Evolutionary conservation across 2,329 filamentous ascomycete genomes (phyloP), one percentile per base, ranked within the genome.

Genomic region (Penicillium sp.): DNA sequence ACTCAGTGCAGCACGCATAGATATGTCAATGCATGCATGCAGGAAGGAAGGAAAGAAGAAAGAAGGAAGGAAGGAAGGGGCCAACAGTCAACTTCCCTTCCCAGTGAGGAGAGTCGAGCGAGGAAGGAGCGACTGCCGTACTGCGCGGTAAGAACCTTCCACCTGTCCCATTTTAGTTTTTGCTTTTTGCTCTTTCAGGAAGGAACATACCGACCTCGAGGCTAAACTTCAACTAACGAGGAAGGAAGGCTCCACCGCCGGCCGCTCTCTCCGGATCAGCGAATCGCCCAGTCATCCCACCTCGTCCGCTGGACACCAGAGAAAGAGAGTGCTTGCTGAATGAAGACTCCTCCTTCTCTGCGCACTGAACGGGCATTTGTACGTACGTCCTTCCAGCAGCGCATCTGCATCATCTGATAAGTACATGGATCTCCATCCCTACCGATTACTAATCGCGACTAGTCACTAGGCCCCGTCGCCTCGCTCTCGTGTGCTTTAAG

Each of bases 221-320:
- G 2, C 3, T 11, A 5, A 33, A 9, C 14, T 3, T 16, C 14
- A 35, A 14, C 30, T 16, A 14, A 16, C 11, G 20, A 12, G 18
- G 20, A 43, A 43, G 11, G 38, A 42, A 14, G 7, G 33, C 5
- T 42, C 40, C 40, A 43, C 40, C 20, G 20, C 40, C 55, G 59
- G 52, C 47, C 45, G 52, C 52, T 55, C 35, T 47, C 52, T 55
- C 52, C 52, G 52, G 52, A 55, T 55, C 52, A 55, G 52, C 52
- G 45, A 55, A 55, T 55, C 23, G 52, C 43, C n/a, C n/a, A n/a
- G n/a, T 46, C 47, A 42, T 43, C 40, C 18, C 40, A 23, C 40
- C 18, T 20, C 28, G 3, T 33, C 12, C 28, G 12, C 3, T 9
- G n/a, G n/a, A n/a, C n/a, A n/a, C n/a, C n/a, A n/a, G n/a, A n/a